Conservation (phyloP, 495 filamentous ascomycete species). For the Hyaloscypha finlandica region DNA sequence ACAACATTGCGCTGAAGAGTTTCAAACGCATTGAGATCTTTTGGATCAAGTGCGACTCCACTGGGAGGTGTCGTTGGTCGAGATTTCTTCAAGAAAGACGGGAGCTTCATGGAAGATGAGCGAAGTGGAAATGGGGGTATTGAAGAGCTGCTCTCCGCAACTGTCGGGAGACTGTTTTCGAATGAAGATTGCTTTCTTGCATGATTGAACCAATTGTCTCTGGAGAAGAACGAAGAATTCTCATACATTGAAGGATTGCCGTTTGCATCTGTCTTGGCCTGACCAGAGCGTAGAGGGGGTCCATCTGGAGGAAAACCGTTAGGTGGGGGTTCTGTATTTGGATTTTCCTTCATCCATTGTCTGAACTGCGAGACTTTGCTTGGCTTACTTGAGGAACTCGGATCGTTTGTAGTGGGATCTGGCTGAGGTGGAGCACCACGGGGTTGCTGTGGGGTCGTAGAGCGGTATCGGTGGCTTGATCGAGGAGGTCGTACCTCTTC, state of each 20-base stretch:
- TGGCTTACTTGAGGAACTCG: slow-evolving; percentile 22
- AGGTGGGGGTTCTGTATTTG: slow-evolving; percentile 18
- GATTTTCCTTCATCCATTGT: slow-evolving; percentile 27
- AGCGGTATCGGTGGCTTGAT: background rate
- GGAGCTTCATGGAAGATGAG: background rate
- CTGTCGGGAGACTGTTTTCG: slow-evolving; percentile 5
- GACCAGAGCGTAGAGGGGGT: slow-evolving; percentile 19
- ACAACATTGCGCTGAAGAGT: slow-evolving; percentile 34
- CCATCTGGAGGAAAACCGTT: slow-evolving; percentile 30
- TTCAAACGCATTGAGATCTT: slow-evolving; percentile 35
- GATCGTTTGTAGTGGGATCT: background rate
- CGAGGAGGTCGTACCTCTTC: slow-evolving; percentile 18
- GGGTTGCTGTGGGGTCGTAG: slow-evolving; percentile 1
- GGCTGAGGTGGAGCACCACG: slow-evolving; percentile 1
- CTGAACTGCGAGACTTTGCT: slow-evolving; percentile 21
- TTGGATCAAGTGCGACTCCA: slow-evolving; percentile 25
- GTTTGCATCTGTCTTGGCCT: slow-evolving; percentile 18
- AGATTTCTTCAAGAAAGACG: slow-evolving; percentile 8
- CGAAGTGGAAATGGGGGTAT: background rate
- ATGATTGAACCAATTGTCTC: background rate
- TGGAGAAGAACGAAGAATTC: slow-evolving; percentile 14
- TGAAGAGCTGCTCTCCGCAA: slow-evolving; percentile 5
- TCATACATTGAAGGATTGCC: slow-evolving; percentile 44
- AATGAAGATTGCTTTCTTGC: background rate
- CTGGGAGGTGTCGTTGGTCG: slow-evolving; percentile 24